Conservation (phyloP, 1,139 yeast genomes). For the Fermentozyma sake region DNA sequence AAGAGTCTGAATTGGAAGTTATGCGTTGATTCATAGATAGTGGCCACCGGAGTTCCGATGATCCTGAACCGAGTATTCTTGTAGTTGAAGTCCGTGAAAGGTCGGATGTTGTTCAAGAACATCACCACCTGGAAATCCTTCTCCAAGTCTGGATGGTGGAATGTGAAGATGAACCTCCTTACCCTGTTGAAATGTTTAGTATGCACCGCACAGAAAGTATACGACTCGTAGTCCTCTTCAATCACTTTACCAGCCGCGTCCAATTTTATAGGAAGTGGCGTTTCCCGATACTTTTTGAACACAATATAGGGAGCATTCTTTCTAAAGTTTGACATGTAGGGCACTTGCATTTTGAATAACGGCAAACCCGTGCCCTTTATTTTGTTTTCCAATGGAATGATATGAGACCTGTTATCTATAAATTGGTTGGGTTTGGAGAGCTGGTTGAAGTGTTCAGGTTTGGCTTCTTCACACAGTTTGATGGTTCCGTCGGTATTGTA, state of each 20-base stretch:
- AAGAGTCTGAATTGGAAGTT: conserved; percentile 34
- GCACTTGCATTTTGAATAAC: conserved; percentile 30
- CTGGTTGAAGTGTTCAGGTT: no score
- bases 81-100: conserved; percentile 39
- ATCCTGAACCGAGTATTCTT: conserved; percentile 36
- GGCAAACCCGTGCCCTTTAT: conserved; percentile 35
- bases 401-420: conserved; percentile 29
- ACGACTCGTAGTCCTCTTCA: conserved; percentile 25
- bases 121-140: conserved; percentile 21
- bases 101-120: conserved; percentile 35
- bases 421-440: conserved; percentile 2
- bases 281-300: conserved; percentile 30
- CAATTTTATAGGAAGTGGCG: conserved; percentile 22
- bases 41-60: conserved; percentile 32
- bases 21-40: conserved; percentile 26
- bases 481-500: conserved; percentile 24
- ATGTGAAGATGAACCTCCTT: conserved; percentile 28
- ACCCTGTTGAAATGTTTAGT: conserved; percentile 24
- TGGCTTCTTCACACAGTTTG: no score
- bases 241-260: conserved; percentile 1
- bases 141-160: conserved; percentile 15
- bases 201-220: conserved; percentile 30
- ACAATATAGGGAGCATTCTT: conserved; percentile 33
- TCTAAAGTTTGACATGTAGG: conserved; percentile 35
- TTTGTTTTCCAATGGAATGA: conserved; percentile 31